Evolutionary conservation across 257 asterid species (phyloP), one percentile per base, ranked within the genome.

Genomic region (Apocynum venetum): DNA sequence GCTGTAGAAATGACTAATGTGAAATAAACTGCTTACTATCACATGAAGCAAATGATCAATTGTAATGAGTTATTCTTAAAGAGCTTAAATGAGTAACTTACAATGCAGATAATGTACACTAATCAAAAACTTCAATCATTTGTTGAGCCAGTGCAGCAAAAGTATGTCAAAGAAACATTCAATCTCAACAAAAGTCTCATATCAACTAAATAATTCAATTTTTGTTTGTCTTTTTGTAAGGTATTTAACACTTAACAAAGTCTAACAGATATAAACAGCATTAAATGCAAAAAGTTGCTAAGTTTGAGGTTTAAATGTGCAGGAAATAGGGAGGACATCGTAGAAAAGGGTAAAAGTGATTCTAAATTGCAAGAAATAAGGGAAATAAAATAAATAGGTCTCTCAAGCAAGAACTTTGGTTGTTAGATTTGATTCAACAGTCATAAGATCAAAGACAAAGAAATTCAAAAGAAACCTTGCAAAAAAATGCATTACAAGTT

Each of bases 381-480:
- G 55, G 20, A 31, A 48, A 44, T 51, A 46, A 1, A 36, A 49
- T n/a, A 71, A 44, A 46, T 13, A 44, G 19, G 8, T 7, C 36
- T 40, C 61, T 65, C 74, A 76, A 17, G 31, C 0, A 41, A n/a
- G 43, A 8, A 65, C 61, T 3, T 55, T 52, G 7, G 19, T 66
- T 38, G 59, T 63, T 74, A 25, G 71, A 84, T 41, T 78, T n/a
- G 40, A 57, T 61, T 25, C 60, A 81, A 41, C 59, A 79, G 78
- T 68, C 74, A 74, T 31, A 64, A 40, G 73, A 51, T 60, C 25
- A 73, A 52, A 74, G 77, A 77, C 83, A 70, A 71, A 48, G 73
- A 73, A 81, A 71, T 9, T 56, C 4, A 71, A 8, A 71, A 41
- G 14, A 68, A 55, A 8, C 40, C 2, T 36, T 3, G 8, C 4